These are phyloP conservation scores for Apiospora phragmitis DNA, from an alignment of 2,329 filamentous ascomycete genomes.

Conservation along the genomic window DNA sequence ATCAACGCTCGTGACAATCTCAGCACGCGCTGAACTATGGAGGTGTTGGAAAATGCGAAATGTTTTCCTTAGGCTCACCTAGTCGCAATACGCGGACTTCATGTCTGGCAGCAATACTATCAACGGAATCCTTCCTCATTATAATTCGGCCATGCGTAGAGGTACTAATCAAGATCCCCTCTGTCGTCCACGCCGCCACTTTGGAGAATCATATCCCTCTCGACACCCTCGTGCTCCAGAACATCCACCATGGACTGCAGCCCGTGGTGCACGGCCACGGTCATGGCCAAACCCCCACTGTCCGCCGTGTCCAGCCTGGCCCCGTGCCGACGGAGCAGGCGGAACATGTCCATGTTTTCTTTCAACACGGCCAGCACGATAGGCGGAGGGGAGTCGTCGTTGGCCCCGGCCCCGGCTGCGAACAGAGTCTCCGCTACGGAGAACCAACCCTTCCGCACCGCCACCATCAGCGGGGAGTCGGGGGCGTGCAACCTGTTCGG, in stretches of 20 bases:
- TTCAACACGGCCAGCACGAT: constrained; percentile 16
- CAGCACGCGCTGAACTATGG: too few relatives aligned
- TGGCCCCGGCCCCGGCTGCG: constrained; percentile 13
- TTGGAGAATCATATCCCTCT: not conserved
- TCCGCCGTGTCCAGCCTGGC: constrained; percentile 20
- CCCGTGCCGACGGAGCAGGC: constrained; percentile 16
- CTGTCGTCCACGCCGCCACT: not conserved
- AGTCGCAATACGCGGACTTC: too few relatives aligned
- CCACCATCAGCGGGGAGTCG: not conserved
- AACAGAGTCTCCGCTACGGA: not conserved
- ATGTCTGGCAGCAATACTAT: not conserved
- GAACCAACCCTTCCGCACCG: not conserved
- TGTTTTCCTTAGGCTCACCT: too few relatives aligned
- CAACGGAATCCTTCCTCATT: not conserved
- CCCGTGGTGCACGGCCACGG: constrained; percentile 12
- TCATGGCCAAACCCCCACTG: constrained; percentile 20
- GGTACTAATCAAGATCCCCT: not conserved
- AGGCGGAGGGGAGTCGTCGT: constrained; percentile 8
- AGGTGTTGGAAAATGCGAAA: too few relatives aligned
- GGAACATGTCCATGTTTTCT: constrained; percentile 19
- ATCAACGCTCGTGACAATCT: too few relatives aligned
- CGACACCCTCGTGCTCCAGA: not conserved
- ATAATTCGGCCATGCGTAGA: not conserved
- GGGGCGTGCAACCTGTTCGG: not conserved
- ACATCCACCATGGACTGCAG: not conserved